Evolutionary conservation across 352 stramenopile genomes (phyloP), one percentile per base, ranked within the genome.

Genomic region (Pythium diclinum): DNA sequence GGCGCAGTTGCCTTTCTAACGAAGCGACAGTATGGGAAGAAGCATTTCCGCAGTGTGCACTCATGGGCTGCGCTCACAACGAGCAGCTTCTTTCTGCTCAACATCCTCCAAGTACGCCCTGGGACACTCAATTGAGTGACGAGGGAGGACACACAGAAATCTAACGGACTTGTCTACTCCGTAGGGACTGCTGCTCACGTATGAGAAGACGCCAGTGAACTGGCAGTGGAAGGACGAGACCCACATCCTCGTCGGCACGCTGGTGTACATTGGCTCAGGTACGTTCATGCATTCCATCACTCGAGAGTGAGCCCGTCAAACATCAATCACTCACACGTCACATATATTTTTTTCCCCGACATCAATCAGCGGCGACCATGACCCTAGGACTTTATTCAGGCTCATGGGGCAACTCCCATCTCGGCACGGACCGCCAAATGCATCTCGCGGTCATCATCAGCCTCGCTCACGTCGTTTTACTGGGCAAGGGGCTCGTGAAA

Each of bases 221-320:
- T 90, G 81, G 81, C 79, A 88, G 61, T 90, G 81, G 81, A 87
- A 78, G 58, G 81, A 91, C 48, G 81, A 88, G 61, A 91, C 79
- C 13, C 81, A 91, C 61, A 74, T 78, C 11, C 68, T 88, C 7
- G 81, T 79, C 7, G 81, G 81, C 16, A 75, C 77, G 30, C 60
- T 90, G 17, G 69, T 85, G 58, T 87, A 88, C 75, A 72, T 88
- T 14, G 76, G 77, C 25, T 69, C 69, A 14, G 60, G 71, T 78
- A 57, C 46, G 65, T 74, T 17, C 13, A 17, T 55, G 16, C 17
- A 19, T 44, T 42, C 11, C 10, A 38, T 23, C 36, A 14, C 48
- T 55, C 8, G 14, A 28, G 25, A 28, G 25, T 28, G 25, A 23
- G 14, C n/a, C 19, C 14, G 47, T 42, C 36, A 42, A 38, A 42